These are phyloP conservation scores for Pseudomassariella vexata DNA, from an alignment of 2,329 filamentous ascomycete species.

Conservation along the genomic window DNA sequence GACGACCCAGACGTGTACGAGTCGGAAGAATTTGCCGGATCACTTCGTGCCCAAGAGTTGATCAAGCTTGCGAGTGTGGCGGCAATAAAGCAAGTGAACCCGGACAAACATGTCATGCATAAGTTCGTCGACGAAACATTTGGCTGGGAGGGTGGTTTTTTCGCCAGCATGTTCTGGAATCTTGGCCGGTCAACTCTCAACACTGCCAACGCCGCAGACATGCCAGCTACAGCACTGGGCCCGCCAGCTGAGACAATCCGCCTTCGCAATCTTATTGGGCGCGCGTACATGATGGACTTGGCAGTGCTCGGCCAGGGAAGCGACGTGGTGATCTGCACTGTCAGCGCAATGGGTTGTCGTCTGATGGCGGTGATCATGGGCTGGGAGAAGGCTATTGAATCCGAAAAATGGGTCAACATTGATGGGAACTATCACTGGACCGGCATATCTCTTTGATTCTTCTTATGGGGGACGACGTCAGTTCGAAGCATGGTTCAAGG, in stretches of 20 bases:
- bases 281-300: slow-evolving; percentile 79
- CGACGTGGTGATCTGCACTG: slow-evolving; percentile 70
- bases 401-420: slow-evolving; percentile 69
- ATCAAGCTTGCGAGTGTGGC: slow-evolving; percentile 69
- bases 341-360: slow-evolving; percentile 67
- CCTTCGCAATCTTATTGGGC: slow-evolving; percentile 67
- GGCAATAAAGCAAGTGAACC: slow-evolving; percentile 31
- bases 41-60: slow-evolving; percentile 63
- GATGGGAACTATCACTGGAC: slow-evolving; percentile 64
- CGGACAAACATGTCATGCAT: slow-evolving; percentile 46
- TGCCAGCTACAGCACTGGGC: slow-evolving; percentile 22
- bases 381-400: slow-evolving; percentile 62
- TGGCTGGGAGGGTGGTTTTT: slow-evolving; percentile 88
- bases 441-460: slow-evolving; percentile 27
- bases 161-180: slow-evolving; percentile 73
- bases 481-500: no score
- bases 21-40: slow-evolving; percentile 53
- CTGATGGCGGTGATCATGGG: slow-evolving; percentile 82
- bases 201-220: slow-evolving; percentile 27
- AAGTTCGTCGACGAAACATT: slow-evolving; percentile 70
- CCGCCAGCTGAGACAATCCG: slow-evolving; percentile 52
- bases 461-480: no score
- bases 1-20: slow-evolving; percentile 75
- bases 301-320: slow-evolving; percentile 63
- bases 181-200: slow-evolving; percentile 49